Percentiles rank a stretch among this genome's conserved stretches.
phyloP scores from a whole-genome alignment of 768 basidiomycete genomes.

The Leccinum imitatum region DNA sequence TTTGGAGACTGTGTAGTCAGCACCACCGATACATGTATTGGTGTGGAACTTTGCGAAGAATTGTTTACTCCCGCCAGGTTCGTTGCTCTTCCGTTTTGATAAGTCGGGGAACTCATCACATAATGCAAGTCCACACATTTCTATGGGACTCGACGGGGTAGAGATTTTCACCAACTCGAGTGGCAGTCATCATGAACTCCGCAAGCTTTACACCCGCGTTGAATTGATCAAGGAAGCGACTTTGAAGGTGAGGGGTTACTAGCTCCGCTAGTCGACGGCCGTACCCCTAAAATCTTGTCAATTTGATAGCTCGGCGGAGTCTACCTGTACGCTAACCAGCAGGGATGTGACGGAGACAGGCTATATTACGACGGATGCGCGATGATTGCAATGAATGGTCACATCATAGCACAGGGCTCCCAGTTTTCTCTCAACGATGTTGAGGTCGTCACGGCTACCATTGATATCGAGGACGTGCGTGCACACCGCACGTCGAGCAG shows the following conservation, averaged over 20 bases:
- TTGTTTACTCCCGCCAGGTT: constrained; percentile 95
- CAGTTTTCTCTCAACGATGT: constrained; percentile 97
- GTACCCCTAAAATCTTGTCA: background rate
- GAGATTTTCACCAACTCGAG: constrained; percentile 99
- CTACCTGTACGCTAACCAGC: constrained; percentile 98
- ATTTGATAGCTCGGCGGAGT: constrained; percentile 83
- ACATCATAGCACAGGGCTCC: constrained; percentile 89
- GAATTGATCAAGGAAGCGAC: constrained; percentile 98
- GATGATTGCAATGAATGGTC: constrained; percentile 94
- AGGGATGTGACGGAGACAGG: constrained; percentile 97
- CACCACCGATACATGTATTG: constrained; percentile 93
- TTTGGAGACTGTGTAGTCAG: constrained; percentile 96
- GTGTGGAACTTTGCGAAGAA: constrained; percentile 96
- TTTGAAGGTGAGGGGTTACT: constrained; percentile 59
- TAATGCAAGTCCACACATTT: constrained; percentile 79
- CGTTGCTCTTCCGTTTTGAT: background rate
- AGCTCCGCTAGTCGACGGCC: background rate
- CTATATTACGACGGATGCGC: constrained; percentile 98
- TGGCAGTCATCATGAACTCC: constrained; percentile 96
- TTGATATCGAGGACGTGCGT: constrained; percentile 96
- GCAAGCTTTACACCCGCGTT: constrained; percentile 89
- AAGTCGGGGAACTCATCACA: background rate
- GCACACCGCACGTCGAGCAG: constrained; percentile 83
- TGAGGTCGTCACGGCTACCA: constrained; percentile 92
- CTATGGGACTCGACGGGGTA: constrained; percentile 97